Conservation (phyloP, 306 rosid species). For the Sphenostylis stenocarpa region DNA sequence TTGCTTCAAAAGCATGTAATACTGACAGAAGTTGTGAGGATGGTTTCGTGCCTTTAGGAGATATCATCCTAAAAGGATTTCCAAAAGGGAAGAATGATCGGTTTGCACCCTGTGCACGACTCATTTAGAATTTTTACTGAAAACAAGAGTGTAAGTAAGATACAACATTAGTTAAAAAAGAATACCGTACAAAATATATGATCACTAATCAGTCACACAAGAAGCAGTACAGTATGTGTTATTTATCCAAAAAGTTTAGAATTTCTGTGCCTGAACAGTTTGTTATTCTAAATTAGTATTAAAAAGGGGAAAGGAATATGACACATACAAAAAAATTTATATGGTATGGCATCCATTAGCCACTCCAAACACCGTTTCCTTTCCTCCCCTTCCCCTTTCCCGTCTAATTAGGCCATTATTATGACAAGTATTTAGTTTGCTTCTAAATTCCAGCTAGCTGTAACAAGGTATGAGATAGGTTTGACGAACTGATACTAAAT, state of each 20-base stretch:
- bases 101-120: conserved; percentile 78
- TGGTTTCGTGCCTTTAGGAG: conserved; percentile 58
- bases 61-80: conserved; percentile 70
- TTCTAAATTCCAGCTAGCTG: background rate
- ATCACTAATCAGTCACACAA: conserved; percentile 4
- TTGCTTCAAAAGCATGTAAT: conserved; percentile 61
- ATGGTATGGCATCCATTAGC: too few species aligned
- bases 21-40: conserved; percentile 53
- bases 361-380: background rate
- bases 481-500: background rate
- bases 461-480: background rate
- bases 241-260: background rate
- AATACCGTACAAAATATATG: background rate
- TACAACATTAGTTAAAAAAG: conserved; percentile 2
- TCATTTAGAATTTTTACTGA: conserved; percentile 56
- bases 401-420: background rate
- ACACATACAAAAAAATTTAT: too few species aligned
- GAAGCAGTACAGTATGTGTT: background rate
- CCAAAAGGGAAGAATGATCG: conserved; percentile 81
- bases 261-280: background rate
- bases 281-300: background rate
- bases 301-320: background rate
- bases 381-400: background rate
- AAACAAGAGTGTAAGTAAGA: conserved; percentile 24
- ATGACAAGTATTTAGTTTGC: background rate